Percentiles rank a stretch among this genome's conserved stretches.
These are phyloP conservation scores for Torulaspora microellipsoides DNA, from an alignment of 805 yeast species.

Conservation along the genomic window DNA sequence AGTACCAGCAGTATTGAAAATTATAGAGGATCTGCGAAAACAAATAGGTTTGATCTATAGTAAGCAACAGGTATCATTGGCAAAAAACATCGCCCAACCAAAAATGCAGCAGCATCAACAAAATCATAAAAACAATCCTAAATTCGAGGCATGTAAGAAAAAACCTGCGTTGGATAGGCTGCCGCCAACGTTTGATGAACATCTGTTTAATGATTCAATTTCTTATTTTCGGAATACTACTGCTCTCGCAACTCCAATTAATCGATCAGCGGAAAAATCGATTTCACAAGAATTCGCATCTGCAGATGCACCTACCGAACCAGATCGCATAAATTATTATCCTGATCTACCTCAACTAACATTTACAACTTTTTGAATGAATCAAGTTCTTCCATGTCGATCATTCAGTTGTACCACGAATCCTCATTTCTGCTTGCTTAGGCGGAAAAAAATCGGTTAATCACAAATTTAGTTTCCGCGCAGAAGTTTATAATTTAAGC, in stretches of 20 bases:
- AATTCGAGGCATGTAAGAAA: neutral
- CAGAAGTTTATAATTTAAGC: too few species aligned
- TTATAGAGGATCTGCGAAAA: slow-evolving; percentile 28
- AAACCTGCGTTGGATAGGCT: slow-evolving; percentile 4
- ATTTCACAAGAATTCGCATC: too few species aligned
- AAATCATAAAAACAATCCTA: neutral
- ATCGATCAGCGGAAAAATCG: neutral
- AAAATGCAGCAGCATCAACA: slow-evolving; percentile 6
- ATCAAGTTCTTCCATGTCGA: too few species aligned
- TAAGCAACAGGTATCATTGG: slow-evolving; percentile 25
- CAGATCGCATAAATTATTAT: slow-evolving; percentile 1
- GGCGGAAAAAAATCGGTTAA: too few species aligned
- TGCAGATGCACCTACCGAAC: too few species aligned
- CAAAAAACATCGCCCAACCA: slow-evolving; percentile 26
- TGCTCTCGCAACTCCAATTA: neutral
- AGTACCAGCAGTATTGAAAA: slow-evolving; percentile 31
- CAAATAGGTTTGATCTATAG: slow-evolving; percentile 20
- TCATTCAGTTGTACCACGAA: too few species aligned
- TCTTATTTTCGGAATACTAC: slow-evolving; percentile 11
- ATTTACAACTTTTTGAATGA: slow-evolving; percentile 5
- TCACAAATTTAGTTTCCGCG: too few species aligned
- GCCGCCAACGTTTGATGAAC: slow-evolving; percentile 28
- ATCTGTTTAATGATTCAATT: slow-evolving; percentile 26
- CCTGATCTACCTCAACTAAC: slow-evolving; percentile 28
- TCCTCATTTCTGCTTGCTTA: too few species aligned